A percentile compares a stretch with the other conserved stretches of the same genome.
These are phyloP conservation scores for Cercophora newfieldiana DNA, from an alignment of 495 filamentous ascomycete genomes.

Conservation along the genomic window DNA sequence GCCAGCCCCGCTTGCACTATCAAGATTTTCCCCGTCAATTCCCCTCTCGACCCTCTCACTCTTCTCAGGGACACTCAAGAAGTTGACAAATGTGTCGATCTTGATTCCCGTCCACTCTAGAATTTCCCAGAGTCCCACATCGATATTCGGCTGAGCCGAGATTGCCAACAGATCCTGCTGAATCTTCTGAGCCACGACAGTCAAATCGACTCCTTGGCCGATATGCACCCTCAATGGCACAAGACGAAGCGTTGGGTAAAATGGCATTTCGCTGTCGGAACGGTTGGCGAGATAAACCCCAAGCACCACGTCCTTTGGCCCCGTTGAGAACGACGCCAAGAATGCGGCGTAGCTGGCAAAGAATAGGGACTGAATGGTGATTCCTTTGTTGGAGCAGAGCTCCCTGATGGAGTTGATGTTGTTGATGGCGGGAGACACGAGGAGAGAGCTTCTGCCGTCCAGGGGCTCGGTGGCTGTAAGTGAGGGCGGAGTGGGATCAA, in stretches of 20 bases:
- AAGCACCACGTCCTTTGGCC: conserved; percentile 33
- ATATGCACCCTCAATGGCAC: conserved; percentile 40
- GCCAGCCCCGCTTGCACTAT: no score
- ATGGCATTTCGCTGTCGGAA: conserved; percentile 17
- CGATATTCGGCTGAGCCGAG: conserved; percentile 32
- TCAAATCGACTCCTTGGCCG: conserved; percentile 1
- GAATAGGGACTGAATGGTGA: conserved; percentile 45
- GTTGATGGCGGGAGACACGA: conserved; percentile 17
- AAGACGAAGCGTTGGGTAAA: conserved; percentile 44
- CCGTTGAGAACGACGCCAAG: neutral
- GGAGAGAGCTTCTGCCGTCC: neutral
- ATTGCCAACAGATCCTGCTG: conserved; percentile 46
- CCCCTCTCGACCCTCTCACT: conserved; percentile 9
- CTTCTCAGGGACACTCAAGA: conserved; percentile 39
- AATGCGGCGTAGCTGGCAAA: conserved; percentile 43
- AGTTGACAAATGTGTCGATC: conserved; percentile 58
- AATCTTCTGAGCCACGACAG: conserved; percentile 33
- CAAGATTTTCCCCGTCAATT: neutral
- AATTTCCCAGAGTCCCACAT: conserved; percentile 51
- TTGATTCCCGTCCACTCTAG: conserved; percentile 47
- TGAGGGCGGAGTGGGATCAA: neutral
- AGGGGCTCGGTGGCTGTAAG: neutral
- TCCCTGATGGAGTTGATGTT: conserved; percentile 20
- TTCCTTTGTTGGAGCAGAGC: conserved; percentile 27
- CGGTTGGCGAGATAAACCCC: conserved; percentile 51